Base-by-base conservation (phyloP, 345 rosid species). In the Euclidium syriacum region DNA sequence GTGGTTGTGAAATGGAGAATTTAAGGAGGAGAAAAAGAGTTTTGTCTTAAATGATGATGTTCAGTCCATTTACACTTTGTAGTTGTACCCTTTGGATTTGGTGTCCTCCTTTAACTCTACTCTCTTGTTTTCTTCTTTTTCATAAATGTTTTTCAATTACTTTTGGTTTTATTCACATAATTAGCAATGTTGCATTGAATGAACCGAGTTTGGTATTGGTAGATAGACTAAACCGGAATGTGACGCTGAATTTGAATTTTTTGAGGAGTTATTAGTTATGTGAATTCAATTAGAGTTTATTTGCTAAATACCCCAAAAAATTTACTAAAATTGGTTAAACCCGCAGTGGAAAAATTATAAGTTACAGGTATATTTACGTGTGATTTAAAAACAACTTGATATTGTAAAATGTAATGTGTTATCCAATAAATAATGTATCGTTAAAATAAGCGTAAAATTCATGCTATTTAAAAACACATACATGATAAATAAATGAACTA, bases 121-220 rank as follows among this genome's bases (percentile, higher is more conserved):
- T 40, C 6, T n/a, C 8, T 29, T 29, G 33, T 29, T 12, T 12
- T 36, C 10, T 24, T 27, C 48, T 24, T 11, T 38, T n/a, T 16
- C 16, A 2, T 62, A 3, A 38, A 46, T 55, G 32, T 19, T 18
- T 27, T 65, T 26, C 36, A 16, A 12, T 2, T 17, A 7, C 1
- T 23, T 32, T 42, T 25, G 25, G 34, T n/a, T 14, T 20, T 60
- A 49, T 41, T 59, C 73, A 68, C 61, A 51, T 59, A 41, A 68
- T 40, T 39, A 48, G 50, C 53, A 59, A 14, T 51, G 53, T 18
- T 59, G 61, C 73, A 68, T 42, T 59, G 14, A 68, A 68, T 52
- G 67, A 68, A 68, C 40, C 17, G 25, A 68, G 61, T 60, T 51
- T 42, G 61, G 53, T 50, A 67, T 22, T 41, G 53, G 39, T 39